These are phyloP conservation scores for Perilla frutescens DNA, from an alignment of 257 asterid species.

Conservation along the genomic window DNA sequence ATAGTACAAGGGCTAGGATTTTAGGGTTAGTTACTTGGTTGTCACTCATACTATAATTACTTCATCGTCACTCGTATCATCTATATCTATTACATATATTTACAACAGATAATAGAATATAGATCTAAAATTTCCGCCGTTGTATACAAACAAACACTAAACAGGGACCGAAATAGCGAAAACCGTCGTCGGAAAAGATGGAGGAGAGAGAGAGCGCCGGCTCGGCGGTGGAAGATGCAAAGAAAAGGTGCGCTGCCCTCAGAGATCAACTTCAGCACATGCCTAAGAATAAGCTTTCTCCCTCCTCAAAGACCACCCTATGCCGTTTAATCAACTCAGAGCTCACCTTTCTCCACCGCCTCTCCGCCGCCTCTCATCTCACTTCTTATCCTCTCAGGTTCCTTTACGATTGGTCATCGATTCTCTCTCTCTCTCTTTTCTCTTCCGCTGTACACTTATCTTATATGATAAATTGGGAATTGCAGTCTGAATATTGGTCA, in stretches of 20 bases:
- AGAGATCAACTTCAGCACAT: conserved; percentile 45
- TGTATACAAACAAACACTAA: neutral
- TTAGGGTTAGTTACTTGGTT: too few relatives aligned
- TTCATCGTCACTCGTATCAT: too few relatives aligned
- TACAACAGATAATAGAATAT: too few relatives aligned
- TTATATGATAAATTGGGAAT: conserved; percentile 21
- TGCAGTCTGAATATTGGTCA: conserved; percentile 87
- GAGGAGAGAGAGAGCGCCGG: conserved; percentile 33
- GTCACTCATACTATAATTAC: too few relatives aligned
- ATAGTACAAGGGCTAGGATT: too few relatives aligned
- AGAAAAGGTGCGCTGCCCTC: conserved; percentile 66
- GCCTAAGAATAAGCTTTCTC: conserved; percentile 37
- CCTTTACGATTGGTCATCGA: conserved; percentile 8
- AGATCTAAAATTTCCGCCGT: neutral
- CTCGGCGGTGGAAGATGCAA: conserved; percentile 55
- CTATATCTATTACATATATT: too few relatives aligned
- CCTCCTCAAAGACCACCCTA: conserved; percentile 60
- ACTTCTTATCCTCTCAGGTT: conserved; percentile 53
- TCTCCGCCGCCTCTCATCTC: conserved; percentile 46
- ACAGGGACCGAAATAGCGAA: neutral
- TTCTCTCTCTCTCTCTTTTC: neutral
- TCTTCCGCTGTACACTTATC: neutral
- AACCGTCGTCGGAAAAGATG: conserved; percentile 36
- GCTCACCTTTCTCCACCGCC: conserved; percentile 74
- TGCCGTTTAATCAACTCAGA: conserved; percentile 72